phyloP scores from a whole-genome alignment of 106 monocot genomes.

The Dioscorea alata region DNA sequence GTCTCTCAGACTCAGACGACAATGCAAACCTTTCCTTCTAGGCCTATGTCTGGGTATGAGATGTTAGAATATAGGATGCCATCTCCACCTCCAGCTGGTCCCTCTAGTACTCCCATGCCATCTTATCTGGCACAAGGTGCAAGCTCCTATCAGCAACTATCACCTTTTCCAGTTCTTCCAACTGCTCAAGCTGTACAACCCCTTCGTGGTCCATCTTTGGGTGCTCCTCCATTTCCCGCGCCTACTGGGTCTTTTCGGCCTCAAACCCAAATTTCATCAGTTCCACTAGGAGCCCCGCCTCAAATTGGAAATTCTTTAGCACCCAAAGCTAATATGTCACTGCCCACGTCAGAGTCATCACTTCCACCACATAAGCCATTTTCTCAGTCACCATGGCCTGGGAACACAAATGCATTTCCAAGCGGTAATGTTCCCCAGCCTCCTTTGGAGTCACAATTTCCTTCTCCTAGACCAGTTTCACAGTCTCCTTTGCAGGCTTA shows the following conservation, averaged over 20 bases:
- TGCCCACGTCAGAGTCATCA: constrained; percentile 13
- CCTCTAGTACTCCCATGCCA: constrained; percentile 23
- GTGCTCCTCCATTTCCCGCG: constrained; percentile 9
- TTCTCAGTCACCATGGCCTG: constrained; percentile 15
- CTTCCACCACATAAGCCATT: constrained; percentile 23
- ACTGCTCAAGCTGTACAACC: constrained; percentile 19
- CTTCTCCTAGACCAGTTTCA: constrained; percentile 17
- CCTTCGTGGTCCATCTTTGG: constrained; percentile 15
- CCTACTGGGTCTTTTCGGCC: constrained; percentile 25
- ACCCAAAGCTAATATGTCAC: constrained; percentile 16
- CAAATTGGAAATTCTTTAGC: constrained; percentile 19
- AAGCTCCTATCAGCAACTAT: constrained; percentile 21
- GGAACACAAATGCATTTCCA: constrained; percentile 15
- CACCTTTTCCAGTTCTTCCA: constrained; percentile 21
- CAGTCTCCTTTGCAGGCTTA: constrained; percentile 29
- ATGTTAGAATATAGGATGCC: constrained; percentile 12
- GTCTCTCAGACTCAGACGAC: constrained; percentile 10
- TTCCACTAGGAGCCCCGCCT: constrained; percentile 34
- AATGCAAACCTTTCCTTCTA: constrained; percentile 10
- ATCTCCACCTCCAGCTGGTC: constrained; percentile 25
- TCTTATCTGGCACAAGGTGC: constrained; percentile 14
- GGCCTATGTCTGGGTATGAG: constrained; percentile 17
- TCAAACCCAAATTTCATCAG: constrained; percentile 17
- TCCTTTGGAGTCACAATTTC: constrained; percentile 17
- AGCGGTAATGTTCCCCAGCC: constrained; percentile 19